Base-by-base conservation (phyloP, 2,329 filamentous ascomycete genomes). In the Capronia coronata region DNA sequence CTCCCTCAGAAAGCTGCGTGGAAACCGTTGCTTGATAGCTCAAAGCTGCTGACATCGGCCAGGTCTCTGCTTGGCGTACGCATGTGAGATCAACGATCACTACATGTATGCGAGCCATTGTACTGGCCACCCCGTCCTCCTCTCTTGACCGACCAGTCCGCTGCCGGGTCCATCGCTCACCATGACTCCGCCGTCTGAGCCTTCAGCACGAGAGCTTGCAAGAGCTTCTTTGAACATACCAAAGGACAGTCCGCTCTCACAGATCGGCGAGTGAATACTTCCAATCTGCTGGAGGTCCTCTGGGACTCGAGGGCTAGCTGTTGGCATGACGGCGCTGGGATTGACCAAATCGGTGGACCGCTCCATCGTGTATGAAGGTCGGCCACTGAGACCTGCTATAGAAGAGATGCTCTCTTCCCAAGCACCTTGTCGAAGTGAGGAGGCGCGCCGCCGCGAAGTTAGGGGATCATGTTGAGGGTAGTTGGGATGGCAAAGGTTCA, bases 381-480 rank as follows among this genome's bases (percentile, higher is more conserved):
- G 41, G 41, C 39, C 41, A 19, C 22, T 45, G n/a, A 22, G 22
- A n/a, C 25, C 40, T 11, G 47, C 32, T 5, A 18, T 21, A 11
- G 42, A 49, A 21, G 47, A 41, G 2, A 25, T 32, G 16, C n/a
- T 11, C 21, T 49, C 47, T 14, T 41, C 47, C 11, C 37, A 27
- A 30, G 29, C 32, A 25, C 19, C 43, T 8, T 14, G 47, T n/a
- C 46, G 43, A 22, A 34, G 48, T 2, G 43, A 51, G 13, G 30
- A 29, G 10, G 35, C 43, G 35, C 18, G 43, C 10, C 35, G 32
- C 46, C 49, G 32, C 8, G 46, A 53, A 2, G 39, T 32, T 21
- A 30, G 27, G 13, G 50, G 50, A 39, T 49, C 23, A 16, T 34
- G 50, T 16, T 44, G 14, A 14, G 30, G 34, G 23, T 49, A 46